Evolutionary conservation across 805 yeast genomes (phyloP), one percentile per base, ranked within the genome.

Genomic region (Candida koratica): DNA sequence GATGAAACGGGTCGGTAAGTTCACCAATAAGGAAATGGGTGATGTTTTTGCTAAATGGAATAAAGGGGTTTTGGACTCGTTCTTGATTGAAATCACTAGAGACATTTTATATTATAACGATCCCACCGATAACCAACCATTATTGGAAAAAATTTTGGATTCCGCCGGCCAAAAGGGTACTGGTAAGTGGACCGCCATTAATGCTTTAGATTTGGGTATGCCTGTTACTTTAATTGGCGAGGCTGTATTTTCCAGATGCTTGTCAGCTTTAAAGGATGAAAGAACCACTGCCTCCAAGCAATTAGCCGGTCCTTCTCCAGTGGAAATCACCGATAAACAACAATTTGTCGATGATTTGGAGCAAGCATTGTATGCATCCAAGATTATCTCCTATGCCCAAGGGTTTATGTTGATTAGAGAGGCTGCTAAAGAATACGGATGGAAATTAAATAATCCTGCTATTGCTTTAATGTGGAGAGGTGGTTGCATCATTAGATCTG

Each of bases 391-490:
- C 27, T 90, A 90, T 67, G 95, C 97, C 53, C 98, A 90, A 77
- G 98, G 98, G 67, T 90, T 90, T 85, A 93, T 90, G 97, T 79
- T 90, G 64, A 88, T 90, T 72, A 86, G 94, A 68, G 96, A 90
- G 71, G 97, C 97, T 54, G 97, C 96, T 52, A 82, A 78, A 70
- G 95, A 87, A 67, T 90, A 87, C 78, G 81, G 81, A 60, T 90
- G 98, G 98, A 81, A 85, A 69, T 77, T 90, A 64, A 93, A 90
- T 83, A 84, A 86, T 81, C 96, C 97, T 55, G 93, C 95, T 43
- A 93, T 93, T 56, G 97, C 97, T 53, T 79, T 93, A 58, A 90
- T 90, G 97, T 90, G 98, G 98, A 83, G 98, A 79, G 98, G 98
- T 75, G 98, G 98, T 56, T 90, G 98, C 79, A 90, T 90, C 69